These are phyloP conservation scores for Phytomonas sp. DNA, from an alignment of 208 protist genomes.

Conservation along the genomic window DNA sequence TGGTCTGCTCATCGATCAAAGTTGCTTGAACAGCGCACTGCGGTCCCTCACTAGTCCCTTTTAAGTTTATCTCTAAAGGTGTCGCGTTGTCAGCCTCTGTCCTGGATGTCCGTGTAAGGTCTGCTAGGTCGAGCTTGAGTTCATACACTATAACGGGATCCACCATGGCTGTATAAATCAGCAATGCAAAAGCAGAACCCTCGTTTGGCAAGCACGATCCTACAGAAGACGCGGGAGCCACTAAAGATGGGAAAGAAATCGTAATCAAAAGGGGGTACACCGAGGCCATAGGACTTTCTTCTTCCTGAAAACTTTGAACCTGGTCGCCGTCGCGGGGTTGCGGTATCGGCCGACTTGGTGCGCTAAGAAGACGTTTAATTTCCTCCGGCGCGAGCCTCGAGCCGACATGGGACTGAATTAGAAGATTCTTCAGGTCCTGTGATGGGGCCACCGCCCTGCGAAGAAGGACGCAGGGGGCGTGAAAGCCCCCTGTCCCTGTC, in stretches of 20 bases:
- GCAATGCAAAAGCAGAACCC: background rate
- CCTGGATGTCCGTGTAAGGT: background rate
- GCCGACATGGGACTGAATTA: constrained; percentile 44
- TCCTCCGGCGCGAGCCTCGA: constrained; percentile 37
- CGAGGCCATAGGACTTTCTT: background rate
- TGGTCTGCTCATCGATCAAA: background rate
- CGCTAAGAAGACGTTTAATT: constrained; percentile 49
- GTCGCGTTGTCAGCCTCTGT: background rate
- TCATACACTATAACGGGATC: background rate
- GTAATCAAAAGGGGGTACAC: background rate
- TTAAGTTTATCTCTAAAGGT: background rate
- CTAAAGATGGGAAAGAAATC: background rate
- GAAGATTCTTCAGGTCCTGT: constrained; percentile 57
- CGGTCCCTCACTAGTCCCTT: background rate
- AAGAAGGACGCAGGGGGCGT: constrained; percentile 36
- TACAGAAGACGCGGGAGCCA: background rate
- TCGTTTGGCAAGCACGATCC: background rate
- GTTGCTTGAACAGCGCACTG: background rate
- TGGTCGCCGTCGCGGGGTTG: constrained; percentile 1
- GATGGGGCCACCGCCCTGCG: constrained; percentile 28
- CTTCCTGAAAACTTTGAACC: background rate
- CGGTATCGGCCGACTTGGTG: constrained; percentile 4
- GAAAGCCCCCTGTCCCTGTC: constrained; percentile 1
- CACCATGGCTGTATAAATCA: background rate
- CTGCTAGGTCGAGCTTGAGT: background rate